phyloP scores from a whole-genome alignment of 345 rosid genomes.

The Anacardium occidentale region DNA sequence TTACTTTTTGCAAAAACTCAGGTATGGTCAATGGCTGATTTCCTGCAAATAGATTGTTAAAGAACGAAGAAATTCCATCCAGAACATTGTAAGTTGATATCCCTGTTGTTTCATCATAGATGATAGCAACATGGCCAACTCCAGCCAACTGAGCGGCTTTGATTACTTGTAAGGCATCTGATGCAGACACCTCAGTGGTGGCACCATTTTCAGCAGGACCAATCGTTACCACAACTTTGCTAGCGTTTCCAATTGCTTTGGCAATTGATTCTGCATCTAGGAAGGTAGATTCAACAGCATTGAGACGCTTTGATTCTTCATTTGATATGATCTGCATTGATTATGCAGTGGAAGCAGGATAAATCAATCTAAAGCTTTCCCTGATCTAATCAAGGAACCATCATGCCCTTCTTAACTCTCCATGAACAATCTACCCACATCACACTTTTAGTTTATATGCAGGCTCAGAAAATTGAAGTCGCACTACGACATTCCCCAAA shows the following conservation, averaged over 20 bases:
- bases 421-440: no score
- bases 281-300: slow-evolving; percentile 80
- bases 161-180: slow-evolving; percentile 73
- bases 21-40: slow-evolving; percentile 54
- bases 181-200: slow-evolving; percentile 49
- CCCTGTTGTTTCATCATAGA: slow-evolving; percentile 43
- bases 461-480: not conserved
- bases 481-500: not conserved
- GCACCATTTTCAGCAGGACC: slow-evolving; percentile 79
- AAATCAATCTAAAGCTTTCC: not conserved
- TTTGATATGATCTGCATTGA: slow-evolving; percentile 67
- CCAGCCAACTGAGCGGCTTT: slow-evolving; percentile 83
- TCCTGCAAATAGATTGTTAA: slow-evolving; percentile 67
- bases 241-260: slow-evolving; percentile 94
- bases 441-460: not conserved
- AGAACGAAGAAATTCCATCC: slow-evolving; percentile 76
- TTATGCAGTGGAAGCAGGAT: not conserved
- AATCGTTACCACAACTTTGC: slow-evolving; percentile 82
- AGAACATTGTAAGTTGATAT: slow-evolving; percentile 71
- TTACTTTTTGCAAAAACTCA: slow-evolving; percentile 66
- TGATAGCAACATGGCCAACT: slow-evolving; percentile 77
- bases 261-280: slow-evolving; percentile 74
- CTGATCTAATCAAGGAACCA: not conserved
- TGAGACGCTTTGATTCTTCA: slow-evolving; percentile 70
- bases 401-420: not conserved